Conservation (phyloP, 306 rosid genomes). For the Cucumis hystrix region DNA sequence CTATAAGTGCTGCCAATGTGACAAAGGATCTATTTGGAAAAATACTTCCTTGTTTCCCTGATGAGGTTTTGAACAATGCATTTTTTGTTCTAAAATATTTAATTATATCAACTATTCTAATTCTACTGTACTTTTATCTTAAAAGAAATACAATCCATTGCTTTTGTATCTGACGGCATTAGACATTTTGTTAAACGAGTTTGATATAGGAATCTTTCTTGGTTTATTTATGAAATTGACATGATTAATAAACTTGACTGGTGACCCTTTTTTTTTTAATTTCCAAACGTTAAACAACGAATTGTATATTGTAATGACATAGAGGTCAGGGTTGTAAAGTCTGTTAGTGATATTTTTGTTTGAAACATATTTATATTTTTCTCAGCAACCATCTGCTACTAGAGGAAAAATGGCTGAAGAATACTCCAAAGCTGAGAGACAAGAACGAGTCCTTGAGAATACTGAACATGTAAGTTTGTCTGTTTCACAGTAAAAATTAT, state of each 20-base stretch:
- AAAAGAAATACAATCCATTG: neutral
- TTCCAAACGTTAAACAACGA: neutral
- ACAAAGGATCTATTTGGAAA: slow-evolving; percentile 43
- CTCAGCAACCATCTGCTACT: slow-evolving; percentile 48
- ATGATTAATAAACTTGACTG: neutral
- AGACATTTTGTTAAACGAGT: neutral
- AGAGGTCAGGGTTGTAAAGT: neutral
- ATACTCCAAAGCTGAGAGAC: slow-evolving; percentile 20
- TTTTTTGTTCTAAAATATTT: neutral
- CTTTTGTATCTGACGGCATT: neutral
- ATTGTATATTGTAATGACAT: neutral
- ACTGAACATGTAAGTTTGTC: slow-evolving; percentile 26
- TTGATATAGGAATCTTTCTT: neutral
- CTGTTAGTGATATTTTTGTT: neutral
- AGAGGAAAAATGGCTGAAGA: slow-evolving; percentile 12
- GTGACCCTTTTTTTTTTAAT: neutral
- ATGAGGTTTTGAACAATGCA: slow-evolving; percentile 35
- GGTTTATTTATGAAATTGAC: neutral
- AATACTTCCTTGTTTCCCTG: slow-evolving; percentile 41
- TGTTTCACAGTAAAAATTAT: neutral
- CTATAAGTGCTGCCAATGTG: slow-evolving; percentile 43
- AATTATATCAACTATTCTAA: neutral
- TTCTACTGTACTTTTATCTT: neutral
- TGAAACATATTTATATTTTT: slow-evolving; percentile 5
- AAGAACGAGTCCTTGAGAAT: slow-evolving; percentile 9